Evolutionary conservation across 179 eudicot species (phyloP), one percentile per base, ranked within the genome.

Genomic region (Beta corolliflora): DNA sequence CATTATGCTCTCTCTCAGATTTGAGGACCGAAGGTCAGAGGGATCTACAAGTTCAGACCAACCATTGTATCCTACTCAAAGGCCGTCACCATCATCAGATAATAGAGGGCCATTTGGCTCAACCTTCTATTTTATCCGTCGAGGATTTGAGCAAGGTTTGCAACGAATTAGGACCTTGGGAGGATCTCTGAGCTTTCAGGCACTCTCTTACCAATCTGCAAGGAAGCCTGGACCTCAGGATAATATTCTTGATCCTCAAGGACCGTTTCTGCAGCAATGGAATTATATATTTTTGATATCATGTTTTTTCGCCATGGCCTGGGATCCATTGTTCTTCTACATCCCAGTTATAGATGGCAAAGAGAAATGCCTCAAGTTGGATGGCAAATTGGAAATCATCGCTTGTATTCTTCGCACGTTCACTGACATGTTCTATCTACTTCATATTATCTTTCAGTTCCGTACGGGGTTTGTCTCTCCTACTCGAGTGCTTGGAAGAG

Each of bases 311-410:
- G 91, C 96, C 5, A 88, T 90, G 75, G 89, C 94, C 8, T 74
- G 90, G 67, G 97, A 93, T 83, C 97, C 96, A 0, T 61, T 92
- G 73, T 93, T 93, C 87, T 87, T 93, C 53, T 93, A 93, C 86
- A 83, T 92, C 80, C 93, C 93, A 3, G 87, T 91, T 13, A 56
- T 90, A 11, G 88, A 90, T 82, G 64, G 66, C 10, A 23, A 66
- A 7, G 55, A 59, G 1, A 83, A 81, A 5, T 93, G 97, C 82
- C 85, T 92, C 19, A 48, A 68, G 55, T 56, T 90, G 84, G 93
- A 93, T 75, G 5, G 12, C 3, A 82, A 63, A 0, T 85, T 93
- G 81, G 82, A 84, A 83, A 79, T 84, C 75, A 82, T 79, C 13
- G 91, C 91, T 76, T 83, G 91, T 76, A 81, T 88, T 80, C 89